Base-by-base conservation (phyloP, 2,329 filamentous ascomycete species). In the Arthrobotrys conoides region DNA sequence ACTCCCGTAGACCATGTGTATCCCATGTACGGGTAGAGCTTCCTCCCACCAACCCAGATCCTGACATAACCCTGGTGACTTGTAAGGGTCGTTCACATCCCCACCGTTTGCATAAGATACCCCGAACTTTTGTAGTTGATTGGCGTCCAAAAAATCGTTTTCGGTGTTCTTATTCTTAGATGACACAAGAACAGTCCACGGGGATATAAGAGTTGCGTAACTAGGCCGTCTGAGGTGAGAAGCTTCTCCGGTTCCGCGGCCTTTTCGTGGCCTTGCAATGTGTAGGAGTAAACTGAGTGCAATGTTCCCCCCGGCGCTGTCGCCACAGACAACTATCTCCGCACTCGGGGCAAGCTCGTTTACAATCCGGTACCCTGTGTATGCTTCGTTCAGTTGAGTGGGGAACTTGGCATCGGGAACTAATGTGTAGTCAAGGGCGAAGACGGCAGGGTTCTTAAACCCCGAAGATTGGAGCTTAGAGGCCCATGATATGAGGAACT, bases 381-480 rank as follows among this genome's bases (percentile, higher is more conserved):
- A 84, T 0, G 90, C 89, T 85, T 96, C 89, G 53, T 91, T 87
- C 10, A 94, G 85, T 84, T 96, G 93, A 1, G 87, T 89, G 1
- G 93, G 93, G 82, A 92, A 95, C 10, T 87, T 87, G 14, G 88
- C 87, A 80, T 94, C 91, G 0, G 92, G 92, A 0, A 94, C 92
- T 0, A 96, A 87, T 0, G 91, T 93, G 83, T 96, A 96, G 76
- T 96, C 92, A 4, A 96, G 86, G 0, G 91, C 90, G 82, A 96
- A 93, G 2, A 96, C 88, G 22, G 92, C 91, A 0, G 93, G 93
- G 82, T 94, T 96, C 9, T 85, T 83, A 83, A 91, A 95, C 0
- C 91, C 91, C 18, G 87, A 86, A 65, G 88, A 85, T 70, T 89
- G 87, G 46, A 96, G 86, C 18, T 93, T 85, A 51, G 87, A 86